A percentile compares a stretch with the other conserved stretches of the same genome.
Conservation (phyloP, 192 early-diverging fungal species). For the Backusella mclennaniae region DNA sequence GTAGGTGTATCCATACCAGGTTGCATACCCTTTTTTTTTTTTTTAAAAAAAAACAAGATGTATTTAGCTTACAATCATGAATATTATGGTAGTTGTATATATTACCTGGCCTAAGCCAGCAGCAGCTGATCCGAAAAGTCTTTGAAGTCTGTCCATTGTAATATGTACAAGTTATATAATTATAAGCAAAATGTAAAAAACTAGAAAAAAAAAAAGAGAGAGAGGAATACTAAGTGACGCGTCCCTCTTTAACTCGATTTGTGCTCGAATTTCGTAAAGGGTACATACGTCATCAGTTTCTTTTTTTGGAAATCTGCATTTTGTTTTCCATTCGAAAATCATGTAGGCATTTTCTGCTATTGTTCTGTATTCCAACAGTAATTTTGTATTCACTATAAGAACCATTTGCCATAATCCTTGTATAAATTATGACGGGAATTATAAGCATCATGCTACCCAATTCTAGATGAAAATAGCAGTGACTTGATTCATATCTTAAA, state of each 20-base stretch:
- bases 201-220: not conserved
- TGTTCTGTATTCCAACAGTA: too few relatives aligned
- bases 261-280: not conserved
- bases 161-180: not conserved
- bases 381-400: too few relatives aligned
- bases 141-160: conserved; percentile 59
- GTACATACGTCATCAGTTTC: not conserved
- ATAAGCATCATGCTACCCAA: not conserved
- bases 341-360: too few relatives aligned
- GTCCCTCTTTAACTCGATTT: not conserved
- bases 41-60: not conserved
- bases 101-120: conserved; percentile 42
- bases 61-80: not conserved
- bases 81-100: not conserved
- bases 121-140: conserved; percentile 53
- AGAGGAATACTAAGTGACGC: not conserved
- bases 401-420: too few relatives aligned
- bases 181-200: conserved; percentile 2
- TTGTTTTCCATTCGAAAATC: not conserved
- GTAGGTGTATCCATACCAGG: conserved; percentile 83
- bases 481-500: too few relatives aligned
- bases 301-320: not conserved
- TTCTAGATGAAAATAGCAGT: not conserved
- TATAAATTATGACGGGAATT: too few relatives aligned
- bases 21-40: conserved; percentile 36